Evolutionary conservation across 768 basidiomycete species (phyloP), one percentile per base, ranked within the genome.

Genomic region (Daedaleopsis sinensis): DNA sequence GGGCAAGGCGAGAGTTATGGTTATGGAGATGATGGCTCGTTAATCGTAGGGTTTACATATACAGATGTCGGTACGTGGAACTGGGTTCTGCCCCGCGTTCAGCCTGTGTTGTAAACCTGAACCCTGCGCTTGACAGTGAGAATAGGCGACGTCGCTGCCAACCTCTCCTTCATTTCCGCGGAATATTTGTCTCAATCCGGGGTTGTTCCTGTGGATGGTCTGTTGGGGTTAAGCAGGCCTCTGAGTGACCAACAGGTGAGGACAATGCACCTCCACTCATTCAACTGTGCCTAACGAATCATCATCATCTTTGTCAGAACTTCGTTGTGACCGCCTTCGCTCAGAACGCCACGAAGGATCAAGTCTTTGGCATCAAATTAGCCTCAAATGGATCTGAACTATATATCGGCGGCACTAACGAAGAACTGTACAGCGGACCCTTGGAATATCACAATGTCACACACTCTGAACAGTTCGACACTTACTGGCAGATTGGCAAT

Each of bases 371-470:
- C 32, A 73, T 80, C 58, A 74, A 77, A 38, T 57, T 81, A 9
- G 73, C 77, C 16, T 59, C 65, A 9, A 73, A 59, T 16, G 65
- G 69, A 18, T 36, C 52, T 19, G 75, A 79, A 64, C 70, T 81
- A 55, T 64, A 60, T 51, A 61, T 81, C 19, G 82, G 81, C 8
- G 75, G 76, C 18, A 64, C 71, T 35, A 71, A 82, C 60, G 51
- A 67, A 7, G 62, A 70, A 16, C 58, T 74, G 27, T 80, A 77
- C 60, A 71, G 62, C 18, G 79, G 77, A 11, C 66, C 65, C 16
- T 67, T 81, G 7, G 24, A 52, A 23, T 52, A 52, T 23, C 51
- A 52, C 27, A 32, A 32, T 7, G 60, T 64, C 11, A n/a, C 51
- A n/a, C 16, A 32, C 3, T 15, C 27, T 13, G 68, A 39, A 35